A percentile compares a stretch with the other conserved stretches of the same genome.
These are phyloP conservation scores for Rutstroemia sp. DNA, from an alignment of 2,329 filamentous ascomycete genomes.

Conservation along the genomic window DNA sequence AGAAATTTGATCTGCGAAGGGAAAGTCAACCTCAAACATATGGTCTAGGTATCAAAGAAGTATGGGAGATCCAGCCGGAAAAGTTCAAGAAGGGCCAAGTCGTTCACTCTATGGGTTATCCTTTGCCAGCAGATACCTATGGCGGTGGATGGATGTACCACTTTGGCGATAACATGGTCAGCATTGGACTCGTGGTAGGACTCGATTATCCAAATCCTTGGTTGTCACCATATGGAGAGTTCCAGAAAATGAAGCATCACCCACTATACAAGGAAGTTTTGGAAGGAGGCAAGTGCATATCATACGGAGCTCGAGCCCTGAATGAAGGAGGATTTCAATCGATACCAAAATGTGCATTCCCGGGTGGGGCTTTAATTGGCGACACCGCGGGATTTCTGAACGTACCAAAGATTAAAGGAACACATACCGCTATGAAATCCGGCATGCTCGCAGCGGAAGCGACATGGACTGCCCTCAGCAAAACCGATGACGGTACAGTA, in stretches of 20 bases:
- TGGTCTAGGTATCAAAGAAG: constrained; percentile 87
- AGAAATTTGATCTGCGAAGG: constrained; percentile 83
- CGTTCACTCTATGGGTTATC: constrained; percentile 88
- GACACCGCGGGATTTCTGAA: constrained; percentile 97
- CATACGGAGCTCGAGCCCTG: constrained; percentile 85
- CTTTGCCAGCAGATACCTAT: constrained; percentile 80
- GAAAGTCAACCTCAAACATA: constrained; percentile 95
- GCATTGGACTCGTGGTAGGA: constrained; percentile 82
- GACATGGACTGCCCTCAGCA: constrained; percentile 67
- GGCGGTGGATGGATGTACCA: constrained; percentile 99
- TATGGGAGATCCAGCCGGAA: constrained; percentile 91
- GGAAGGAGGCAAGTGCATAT: constrained; percentile 96
- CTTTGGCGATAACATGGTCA: constrained; percentile 95
- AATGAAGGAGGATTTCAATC: constrained; percentile 96
- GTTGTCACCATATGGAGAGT: constrained; percentile 91
- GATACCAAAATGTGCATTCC: constrained; percentile 94
- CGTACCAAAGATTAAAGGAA: constrained; percentile 97
- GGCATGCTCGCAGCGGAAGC: constrained; percentile 95
- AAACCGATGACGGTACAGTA: constrained; percentile 56
- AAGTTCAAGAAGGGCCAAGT: constrained; percentile 86
- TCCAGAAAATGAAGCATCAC: constrained; percentile 97
- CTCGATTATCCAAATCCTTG: constrained; percentile 96
- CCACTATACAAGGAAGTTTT: constrained; percentile 80
- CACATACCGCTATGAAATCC: constrained; percentile 94
- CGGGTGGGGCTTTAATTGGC: constrained; percentile 88